Percentiles rank a stretch among this genome's conserved stretches.
phyloP scores from a whole-genome alignment of 768 basidiomycete species.

The Lactarius hatsudake region DNA sequence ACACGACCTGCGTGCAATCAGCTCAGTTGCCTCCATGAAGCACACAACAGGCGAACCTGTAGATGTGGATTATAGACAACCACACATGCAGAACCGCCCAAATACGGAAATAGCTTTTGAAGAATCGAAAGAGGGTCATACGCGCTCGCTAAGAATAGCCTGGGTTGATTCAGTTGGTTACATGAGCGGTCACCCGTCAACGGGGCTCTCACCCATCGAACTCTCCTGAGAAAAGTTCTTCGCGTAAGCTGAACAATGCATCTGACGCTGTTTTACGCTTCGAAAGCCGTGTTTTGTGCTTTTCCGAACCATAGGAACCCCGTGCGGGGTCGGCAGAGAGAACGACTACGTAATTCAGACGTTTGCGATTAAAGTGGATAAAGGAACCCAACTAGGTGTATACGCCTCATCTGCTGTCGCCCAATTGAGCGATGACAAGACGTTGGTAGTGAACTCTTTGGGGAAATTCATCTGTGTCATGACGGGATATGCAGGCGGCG shows the following conservation, averaged over 20 bases:
- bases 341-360: conserved; percentile 42
- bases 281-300: conserved; percentile 64
- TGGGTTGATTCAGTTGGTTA: conserved; percentile 31
- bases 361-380: conserved; percentile 14
- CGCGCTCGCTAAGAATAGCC: conserved; percentile 76
- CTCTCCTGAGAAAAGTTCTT: conserved; percentile 81
- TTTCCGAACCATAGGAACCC: conserved; percentile 65
- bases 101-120: conserved; percentile 66
- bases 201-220: conserved; percentile 77
- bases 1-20: conserved; percentile 52
- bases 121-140: conserved; percentile 85
- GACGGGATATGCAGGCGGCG: conserved; percentile 88
- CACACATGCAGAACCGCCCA: conserved; percentile 83
- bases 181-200: background rate
- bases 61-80: conserved; percentile 83
- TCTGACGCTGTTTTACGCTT: conserved; percentile 76
- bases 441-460: conserved; percentile 46
- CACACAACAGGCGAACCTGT: conserved; percentile 47
- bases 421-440: conserved; percentile 82
- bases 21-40: conserved; percentile 4
- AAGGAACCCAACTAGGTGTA: conserved; percentile 48
- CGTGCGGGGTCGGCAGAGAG: conserved; percentile 56
- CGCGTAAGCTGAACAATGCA: conserved; percentile 57
- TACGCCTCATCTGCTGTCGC: conserved; percentile 80
- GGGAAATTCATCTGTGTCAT: conserved; percentile 84